Evolutionary conservation across 2,329 filamentous ascomycete species (phyloP), one percentile per base, ranked within the genome.

Genomic region (Setomelanomma holmii): DNA sequence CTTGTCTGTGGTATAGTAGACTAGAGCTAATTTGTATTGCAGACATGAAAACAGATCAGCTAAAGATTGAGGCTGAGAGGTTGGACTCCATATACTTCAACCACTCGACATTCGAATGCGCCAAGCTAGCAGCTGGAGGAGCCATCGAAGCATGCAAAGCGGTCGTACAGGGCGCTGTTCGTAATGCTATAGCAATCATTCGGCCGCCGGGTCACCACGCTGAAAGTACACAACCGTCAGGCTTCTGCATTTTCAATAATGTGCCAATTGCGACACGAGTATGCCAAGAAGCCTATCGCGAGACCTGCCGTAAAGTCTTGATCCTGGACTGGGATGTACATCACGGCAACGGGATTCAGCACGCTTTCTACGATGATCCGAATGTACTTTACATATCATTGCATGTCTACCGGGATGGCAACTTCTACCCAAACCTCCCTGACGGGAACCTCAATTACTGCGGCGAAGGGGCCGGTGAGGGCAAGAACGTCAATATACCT

Each of bases 221-320:
- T 1, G 95, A 99, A 71, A 87, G 86, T 51, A 84, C 95, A 65
- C 82, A 87, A 30, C 85, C 93, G 1, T 95, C 96, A 83, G 95
- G 95, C 0, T 99, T 99, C 70, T 99, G 95, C 73, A 85, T 98
- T 53, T 98, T 98, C 79, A 97, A 99, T 78, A 99, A 99, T 68
- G 95, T 98, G 3, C 92, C 91, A 17, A 89, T 99, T 52, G 93
- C 93, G 1, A 88, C 92, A n/a, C 89, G 86, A 53, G 89, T 93
- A 11, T 97, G 93, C 70, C 92, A 96, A 71, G 79, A 83, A 46
- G 87, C 92, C 53, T 95, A 90, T 62, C 90, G 90, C 1, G 85
- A 93, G 3, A 78, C 79, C 7, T 97, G 93, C 69, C 87, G 91
- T 49, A 98, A 96, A 75, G 85, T 99, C 17, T 76, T 99, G 49